Conservation (phyloP, 345 rosid species). For the Laguncularia racemosa region DNA sequence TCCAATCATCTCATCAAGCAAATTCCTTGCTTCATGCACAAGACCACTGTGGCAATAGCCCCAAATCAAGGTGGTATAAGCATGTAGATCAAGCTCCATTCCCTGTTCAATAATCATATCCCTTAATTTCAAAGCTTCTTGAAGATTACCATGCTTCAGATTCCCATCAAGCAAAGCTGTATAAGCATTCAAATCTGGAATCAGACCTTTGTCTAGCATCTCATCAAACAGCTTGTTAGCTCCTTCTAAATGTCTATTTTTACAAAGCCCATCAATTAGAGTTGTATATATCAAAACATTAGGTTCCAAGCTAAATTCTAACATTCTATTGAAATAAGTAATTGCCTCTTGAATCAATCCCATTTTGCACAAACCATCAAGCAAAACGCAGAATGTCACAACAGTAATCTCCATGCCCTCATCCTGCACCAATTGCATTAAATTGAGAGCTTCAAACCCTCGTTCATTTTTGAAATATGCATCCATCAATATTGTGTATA, state of each 20-base stretch:
- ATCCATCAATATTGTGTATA: constrained; percentile 54
- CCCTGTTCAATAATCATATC: constrained; percentile 50
- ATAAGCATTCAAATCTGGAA: constrained; percentile 48
- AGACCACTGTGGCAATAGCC: constrained; percentile 48
- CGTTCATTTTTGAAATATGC: constrained; percentile 55
- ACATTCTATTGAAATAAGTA: constrained; percentile 38
- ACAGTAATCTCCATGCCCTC: constrained; percentile 42
- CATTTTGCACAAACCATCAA: constrained; percentile 69
- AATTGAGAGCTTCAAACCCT: constrained; percentile 32
- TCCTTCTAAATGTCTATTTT: constrained; percentile 40
- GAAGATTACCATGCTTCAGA: constrained; percentile 42
- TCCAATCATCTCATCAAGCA: constrained; percentile 53
- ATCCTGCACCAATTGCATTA: constrained; percentile 40
- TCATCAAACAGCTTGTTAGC: constrained; percentile 42
- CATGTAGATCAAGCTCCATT: constrained; percentile 55
- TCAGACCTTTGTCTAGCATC: constrained; percentile 34
- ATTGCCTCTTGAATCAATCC: constrained; percentile 48
- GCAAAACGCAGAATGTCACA: constrained; percentile 57
- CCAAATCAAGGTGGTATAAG: constrained; percentile 61
- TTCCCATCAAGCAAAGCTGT: constrained; percentile 62
- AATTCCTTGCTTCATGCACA: constrained; percentile 42
- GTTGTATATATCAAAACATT: constrained; percentile 59
- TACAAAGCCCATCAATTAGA: constrained; percentile 67
- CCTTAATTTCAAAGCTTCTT: constrained; percentile 41
- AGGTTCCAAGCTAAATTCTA: constrained; percentile 42